Conservation (phyloP, 2,329 filamentous ascomycete genomes). For the Aspergillus viridinutans region DNA sequence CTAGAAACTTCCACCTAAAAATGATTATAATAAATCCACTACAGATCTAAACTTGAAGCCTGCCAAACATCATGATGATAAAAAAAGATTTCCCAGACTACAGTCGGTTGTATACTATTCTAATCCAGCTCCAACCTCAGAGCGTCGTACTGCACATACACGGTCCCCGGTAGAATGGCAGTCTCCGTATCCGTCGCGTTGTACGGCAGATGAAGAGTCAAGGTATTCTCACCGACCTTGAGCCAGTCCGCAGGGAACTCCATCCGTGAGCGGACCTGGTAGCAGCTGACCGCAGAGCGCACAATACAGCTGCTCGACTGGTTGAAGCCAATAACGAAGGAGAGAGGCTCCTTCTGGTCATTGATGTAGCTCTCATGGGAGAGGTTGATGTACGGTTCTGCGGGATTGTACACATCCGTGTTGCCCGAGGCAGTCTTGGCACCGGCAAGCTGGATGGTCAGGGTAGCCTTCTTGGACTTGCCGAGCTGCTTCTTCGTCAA, state of each 20-base stretch:
- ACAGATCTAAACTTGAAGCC: no score
- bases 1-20: no score
- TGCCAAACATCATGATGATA: no score
- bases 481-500: slow-evolving; percentile 41
- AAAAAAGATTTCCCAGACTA: no score
- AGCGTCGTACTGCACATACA: slow-evolving; percentile 65
- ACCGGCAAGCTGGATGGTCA: slow-evolving; percentile 61
- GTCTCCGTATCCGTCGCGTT: slow-evolving; percentile 58
- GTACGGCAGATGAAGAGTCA: slow-evolving; percentile 56
- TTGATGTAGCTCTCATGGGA: slow-evolving; percentile 50
- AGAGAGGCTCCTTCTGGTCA: slow-evolving; percentile 29
- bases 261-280: slow-evolving; percentile 59
- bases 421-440: slow-evolving; percentile 61
- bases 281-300: slow-evolving; percentile 57
- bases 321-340: slow-evolving; percentile 42
- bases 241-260: slow-evolving; percentile 50
- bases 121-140: slow-evolving; percentile 52
- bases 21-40: no score
- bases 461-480: slow-evolving; percentile 47
- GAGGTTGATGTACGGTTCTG: slow-evolving; percentile 52
- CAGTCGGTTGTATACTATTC: not conserved
- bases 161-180: slow-evolving; percentile 50
- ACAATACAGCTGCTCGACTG: slow-evolving; percentile 59
- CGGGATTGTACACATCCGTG: slow-evolving; percentile 55
- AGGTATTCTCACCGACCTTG: slow-evolving; percentile 50